Conservation (phyloP, 73 alveolate genomes). For the Paramecium primaurelia region DNA sequence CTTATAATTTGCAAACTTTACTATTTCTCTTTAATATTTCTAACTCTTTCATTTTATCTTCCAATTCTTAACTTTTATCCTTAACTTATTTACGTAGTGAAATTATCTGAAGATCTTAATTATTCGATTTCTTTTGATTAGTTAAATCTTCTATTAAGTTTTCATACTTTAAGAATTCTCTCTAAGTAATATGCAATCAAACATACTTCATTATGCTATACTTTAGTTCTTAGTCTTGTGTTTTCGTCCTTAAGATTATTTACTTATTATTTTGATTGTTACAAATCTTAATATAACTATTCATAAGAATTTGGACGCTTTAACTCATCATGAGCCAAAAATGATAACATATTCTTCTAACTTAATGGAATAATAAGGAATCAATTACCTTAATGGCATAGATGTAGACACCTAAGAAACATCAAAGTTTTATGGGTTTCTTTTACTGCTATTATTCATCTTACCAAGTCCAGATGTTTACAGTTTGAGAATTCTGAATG, state of each 20-base stretch:
- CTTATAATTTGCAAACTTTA: constrained; percentile 13
- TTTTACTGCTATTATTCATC: background rate
- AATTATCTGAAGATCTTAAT: background rate
- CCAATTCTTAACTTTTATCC: background rate
- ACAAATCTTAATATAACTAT: background rate
- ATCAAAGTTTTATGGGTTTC: constrained; percentile 29
- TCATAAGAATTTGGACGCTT: background rate
- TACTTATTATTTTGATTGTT: background rate
- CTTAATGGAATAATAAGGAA: background rate
- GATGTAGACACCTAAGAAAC: background rate
- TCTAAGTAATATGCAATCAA: background rate
- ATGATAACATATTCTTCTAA: constrained; percentile 6
- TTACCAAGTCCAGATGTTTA: background rate
- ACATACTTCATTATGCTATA: constrained; percentile 8
- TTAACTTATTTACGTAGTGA: background rate
- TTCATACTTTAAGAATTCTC: background rate
- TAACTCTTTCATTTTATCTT: background rate
- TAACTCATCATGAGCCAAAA: background rate
- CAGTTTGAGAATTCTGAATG: constrained; percentile 16
- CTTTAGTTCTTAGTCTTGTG: background rate
- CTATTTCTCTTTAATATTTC: background rate
- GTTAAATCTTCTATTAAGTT: constrained; percentile 17
- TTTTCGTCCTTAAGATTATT: background rate
- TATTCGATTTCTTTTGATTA: background rate
- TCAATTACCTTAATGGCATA: constrained; percentile 13